Conservation (phyloP, 352 stramenopile genomes). For the Globisporangium recalcitrans region DNA sequence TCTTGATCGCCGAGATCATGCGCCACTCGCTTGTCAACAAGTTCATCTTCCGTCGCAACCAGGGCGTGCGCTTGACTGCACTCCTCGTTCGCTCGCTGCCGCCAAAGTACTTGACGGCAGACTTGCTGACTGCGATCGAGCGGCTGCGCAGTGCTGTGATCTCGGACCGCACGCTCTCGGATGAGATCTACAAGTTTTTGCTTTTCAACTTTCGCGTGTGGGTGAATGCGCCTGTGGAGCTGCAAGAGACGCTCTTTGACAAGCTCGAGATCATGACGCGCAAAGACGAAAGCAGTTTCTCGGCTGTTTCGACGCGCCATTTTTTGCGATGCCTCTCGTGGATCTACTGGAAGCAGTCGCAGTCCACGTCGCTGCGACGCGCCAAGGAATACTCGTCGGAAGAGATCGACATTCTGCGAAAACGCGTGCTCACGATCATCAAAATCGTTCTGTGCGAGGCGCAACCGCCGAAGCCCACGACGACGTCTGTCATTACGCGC, state of each 20-base stretch:
- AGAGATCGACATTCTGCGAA: conserved; percentile 62
- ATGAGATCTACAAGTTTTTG: conserved; percentile 82
- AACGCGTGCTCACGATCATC: conserved; percentile 70
- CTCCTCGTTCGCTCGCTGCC: conserved; percentile 65
- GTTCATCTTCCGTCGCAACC: conserved; percentile 76
- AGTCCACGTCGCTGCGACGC: conserved; percentile 44
- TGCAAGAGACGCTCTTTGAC: conserved; percentile 72
- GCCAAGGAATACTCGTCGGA: conserved; percentile 38
- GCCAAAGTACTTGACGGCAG: conserved; percentile 55
- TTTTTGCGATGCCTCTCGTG: conserved; percentile 80
- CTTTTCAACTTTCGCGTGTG: conserved; percentile 86
- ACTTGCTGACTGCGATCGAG: conserved; percentile 70
- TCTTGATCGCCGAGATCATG: conserved; percentile 81
- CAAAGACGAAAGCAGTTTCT: conserved; percentile 66
- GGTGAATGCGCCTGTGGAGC: conserved; percentile 65
- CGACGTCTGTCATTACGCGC: conserved; percentile 49
- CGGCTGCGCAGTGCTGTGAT: conserved; percentile 66
- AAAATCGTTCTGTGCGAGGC: conserved; percentile 77
- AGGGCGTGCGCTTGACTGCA: conserved; percentile 66
- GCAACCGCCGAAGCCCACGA: conserved; percentile 32
- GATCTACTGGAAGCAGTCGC: conserved; percentile 67
- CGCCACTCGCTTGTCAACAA: conserved; percentile 85
- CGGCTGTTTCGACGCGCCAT: conserved; percentile 68
- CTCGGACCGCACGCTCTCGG: conserved; percentile 68
- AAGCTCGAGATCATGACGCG: conserved; percentile 77